Conservation (phyloP, 1,284 basidiomycete genomes). For the Boletellus deceptivus region DNA sequence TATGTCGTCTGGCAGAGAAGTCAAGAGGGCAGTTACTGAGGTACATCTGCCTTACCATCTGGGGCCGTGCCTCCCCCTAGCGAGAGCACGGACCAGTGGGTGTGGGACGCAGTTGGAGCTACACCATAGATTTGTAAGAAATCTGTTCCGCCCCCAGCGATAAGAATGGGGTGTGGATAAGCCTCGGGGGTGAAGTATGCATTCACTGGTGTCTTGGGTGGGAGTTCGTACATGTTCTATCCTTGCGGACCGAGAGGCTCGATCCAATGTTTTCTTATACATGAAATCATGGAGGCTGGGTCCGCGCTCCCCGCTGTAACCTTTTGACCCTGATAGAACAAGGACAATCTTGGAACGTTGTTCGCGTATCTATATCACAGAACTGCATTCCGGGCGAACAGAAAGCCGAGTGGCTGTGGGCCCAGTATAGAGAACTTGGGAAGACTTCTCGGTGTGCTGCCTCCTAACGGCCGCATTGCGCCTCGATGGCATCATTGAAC, state of each 20-base stretch:
- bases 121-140: neutral
- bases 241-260: neutral
- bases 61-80: neutral
- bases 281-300: neutral
- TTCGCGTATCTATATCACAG: neutral
- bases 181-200: neutral
- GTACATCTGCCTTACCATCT: neutral
- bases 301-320: neutral
- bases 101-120: neutral
- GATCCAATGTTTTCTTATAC: conserved; percentile 5
- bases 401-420: too few relatives aligned
- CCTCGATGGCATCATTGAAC: too few relatives aligned
- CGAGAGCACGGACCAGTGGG: neutral
- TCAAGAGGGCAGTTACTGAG: neutral
- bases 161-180: neutral
- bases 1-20: neutral
- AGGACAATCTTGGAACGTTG: too few relatives aligned
- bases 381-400: too few relatives aligned
- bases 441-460: too few relatives aligned
- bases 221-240: conserved; percentile 4
- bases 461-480: too few relatives aligned
- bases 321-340: too few relatives aligned
- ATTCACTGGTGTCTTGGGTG: neutral
- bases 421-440: too few relatives aligned
- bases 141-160: neutral